Evolutionary conservation across 208 protist genomes (phyloP), one percentile per base, ranked within the genome.

Genomic region (Histomonas meleagridis): DNA sequence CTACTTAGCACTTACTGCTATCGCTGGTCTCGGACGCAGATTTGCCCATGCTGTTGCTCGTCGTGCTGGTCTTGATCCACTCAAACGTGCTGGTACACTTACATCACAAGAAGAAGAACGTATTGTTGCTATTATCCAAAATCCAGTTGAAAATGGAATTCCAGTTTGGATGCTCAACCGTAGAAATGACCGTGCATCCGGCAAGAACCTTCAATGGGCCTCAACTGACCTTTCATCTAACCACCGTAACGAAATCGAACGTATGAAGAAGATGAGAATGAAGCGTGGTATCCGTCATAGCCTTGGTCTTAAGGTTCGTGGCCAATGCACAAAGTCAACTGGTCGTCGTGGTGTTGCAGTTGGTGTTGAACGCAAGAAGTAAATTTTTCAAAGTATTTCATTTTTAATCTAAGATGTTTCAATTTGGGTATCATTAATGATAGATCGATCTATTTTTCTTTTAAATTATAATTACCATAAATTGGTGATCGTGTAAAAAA

Each of bases 251-350:
- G 76, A 86, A 46, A 86, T 86, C 76, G 76, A 86, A 48, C 23
- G 76, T 16, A 86, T 86, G 76, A 86, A 86, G 76, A 86, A 86
- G 76, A 86, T 86, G 76, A 65, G 86, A 70, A 60, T 62, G 55
- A 69, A 78, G 38, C 53, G 90, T 57, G 90, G 90, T 92, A 78
- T 92, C 35, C 53, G 90, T n/a, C 90, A 92, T 32, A n/a, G 48
- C 43, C 62, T 69, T 23, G 49, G 51, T n/a, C 62, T 78, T 16
- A 92, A 92, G 38, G 62, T 76, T 43, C 55, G 90, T 78, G 90
- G 90, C 23, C 90, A 92, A 32, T 57, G 38, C 53, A 92, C 62
- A 43, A 92, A 92, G 38, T 57, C 90, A 4, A 92, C 55, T 16
- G 90, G 90, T 40, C 53, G 62, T 51, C 21, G 62, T 32, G 62